phyloP scores from a whole-genome alignment of 2,329 filamentous ascomycete species.

The Achaetomium macrosporum region DNA sequence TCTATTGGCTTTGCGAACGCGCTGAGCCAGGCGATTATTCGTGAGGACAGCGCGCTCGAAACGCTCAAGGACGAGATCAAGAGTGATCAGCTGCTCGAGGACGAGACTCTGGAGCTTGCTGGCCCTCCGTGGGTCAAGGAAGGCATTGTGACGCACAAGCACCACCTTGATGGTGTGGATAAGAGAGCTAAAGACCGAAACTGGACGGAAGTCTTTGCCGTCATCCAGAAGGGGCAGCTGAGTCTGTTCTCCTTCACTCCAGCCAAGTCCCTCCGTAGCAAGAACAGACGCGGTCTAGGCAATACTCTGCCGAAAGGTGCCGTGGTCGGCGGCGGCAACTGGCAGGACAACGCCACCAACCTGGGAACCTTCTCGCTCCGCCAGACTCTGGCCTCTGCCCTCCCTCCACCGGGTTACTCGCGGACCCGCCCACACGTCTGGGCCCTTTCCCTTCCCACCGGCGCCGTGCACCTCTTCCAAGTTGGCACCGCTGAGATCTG shows the following conservation, averaged over 20 bases:
- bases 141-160: slow-evolving; percentile 91
- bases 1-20: slow-evolving; percentile 97
- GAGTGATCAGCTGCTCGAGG: slow-evolving; percentile 68
- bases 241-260: slow-evolving; percentile 88
- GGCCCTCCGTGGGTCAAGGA: slow-evolving; percentile 99
- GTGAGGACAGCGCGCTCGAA: slow-evolving; percentile 62
- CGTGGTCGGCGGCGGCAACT: slow-evolving; percentile 90
- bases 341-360: slow-evolving; percentile 93
- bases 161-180: slow-evolving; percentile 84
- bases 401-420: slow-evolving; percentile 89
- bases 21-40: slow-evolving; percentile 91
- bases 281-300: slow-evolving; percentile 47
- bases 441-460: slow-evolving; percentile 85
- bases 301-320: slow-evolving; percentile 43
- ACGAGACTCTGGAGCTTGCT: slow-evolving; percentile 83
- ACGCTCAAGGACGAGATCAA: slow-evolving; percentile 52
- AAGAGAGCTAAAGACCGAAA: slow-evolving; percentile 91
- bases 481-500: slow-evolving; percentile 93
- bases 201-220: slow-evolving; percentile 93
- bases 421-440: slow-evolving; percentile 87
- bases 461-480: slow-evolving; percentile 96
- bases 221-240: slow-evolving; percentile 91
- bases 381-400: slow-evolving; percentile 83
- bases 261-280: slow-evolving; percentile 69
- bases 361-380: slow-evolving; percentile 81